phyloP scores from a whole-genome alignment of 2,329 filamentous ascomycete species.

The Teratosphaeria zuluensis region DNA sequence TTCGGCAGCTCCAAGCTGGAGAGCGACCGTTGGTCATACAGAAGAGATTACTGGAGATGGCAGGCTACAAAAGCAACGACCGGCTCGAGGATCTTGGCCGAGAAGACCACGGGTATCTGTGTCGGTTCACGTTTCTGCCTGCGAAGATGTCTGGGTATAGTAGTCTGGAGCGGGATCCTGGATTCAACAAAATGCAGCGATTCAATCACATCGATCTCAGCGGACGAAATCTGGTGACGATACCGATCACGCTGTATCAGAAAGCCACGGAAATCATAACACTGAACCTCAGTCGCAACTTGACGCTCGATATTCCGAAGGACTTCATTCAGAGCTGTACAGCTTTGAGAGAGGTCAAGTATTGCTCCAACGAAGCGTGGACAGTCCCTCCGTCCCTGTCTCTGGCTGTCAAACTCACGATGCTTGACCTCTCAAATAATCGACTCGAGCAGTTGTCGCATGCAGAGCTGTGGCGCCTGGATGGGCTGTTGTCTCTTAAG shows the following conservation, averaged over 20 bases:
- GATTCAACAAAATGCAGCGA: conserved; percentile 73
- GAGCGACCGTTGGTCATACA: conserved; percentile 87
- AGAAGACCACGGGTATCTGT: conserved; percentile 95
- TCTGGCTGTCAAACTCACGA: conserved; percentile 70
- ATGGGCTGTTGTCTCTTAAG: conserved; percentile 75
- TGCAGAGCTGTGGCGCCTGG: conserved; percentile 66
- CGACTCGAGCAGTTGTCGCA: conserved; percentile 77
- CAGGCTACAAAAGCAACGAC: conserved; percentile 80
- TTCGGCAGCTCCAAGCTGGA: conserved; percentile 64
- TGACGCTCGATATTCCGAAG: conserved; percentile 84
- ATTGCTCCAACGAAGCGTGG: conserved; percentile 84
- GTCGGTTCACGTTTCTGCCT: conserved; percentile 89
- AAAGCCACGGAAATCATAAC: conserved; percentile 89
- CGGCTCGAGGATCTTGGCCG: conserved; percentile 85
- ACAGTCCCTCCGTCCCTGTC: conserved; percentile 76
- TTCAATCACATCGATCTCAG: conserved; percentile 90
- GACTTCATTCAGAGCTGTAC: conserved; percentile 94
- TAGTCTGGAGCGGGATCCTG: conserved; percentile 64
- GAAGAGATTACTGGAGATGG: conserved; percentile 80
- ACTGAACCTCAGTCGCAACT: conserved; percentile 83
- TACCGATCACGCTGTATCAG: conserved; percentile 87
- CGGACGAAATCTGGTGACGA: conserved; percentile 82
- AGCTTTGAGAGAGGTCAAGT: conserved; percentile 89
- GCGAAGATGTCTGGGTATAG: conserved; percentile 73
- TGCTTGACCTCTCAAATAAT: conserved; percentile 92